phyloP scores from a whole-genome alignment of 1,284 basidiomycete species.

The Apiotrichum sp. region DNA sequence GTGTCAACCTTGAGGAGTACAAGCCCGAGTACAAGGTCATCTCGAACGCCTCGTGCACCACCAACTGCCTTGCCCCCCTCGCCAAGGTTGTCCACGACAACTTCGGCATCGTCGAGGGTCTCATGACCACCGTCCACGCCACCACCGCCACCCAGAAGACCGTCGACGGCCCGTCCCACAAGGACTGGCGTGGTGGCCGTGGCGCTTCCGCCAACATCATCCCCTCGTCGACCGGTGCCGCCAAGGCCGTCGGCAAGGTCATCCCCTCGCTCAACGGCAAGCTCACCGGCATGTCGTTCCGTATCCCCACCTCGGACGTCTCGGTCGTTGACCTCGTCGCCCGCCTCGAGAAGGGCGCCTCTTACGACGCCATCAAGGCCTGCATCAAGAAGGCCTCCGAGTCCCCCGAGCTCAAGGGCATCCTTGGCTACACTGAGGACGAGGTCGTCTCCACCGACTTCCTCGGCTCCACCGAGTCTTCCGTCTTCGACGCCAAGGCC shows the following conservation, averaged over 20 bases:
- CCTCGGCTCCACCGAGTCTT: slow-evolving; percentile 68
- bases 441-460: slow-evolving; percentile 93
- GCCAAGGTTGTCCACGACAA: slow-evolving; percentile 98
- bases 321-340: slow-evolving; percentile 97
- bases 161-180: slow-evolving; percentile 91
- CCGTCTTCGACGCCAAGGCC: slow-evolving; percentile 85
- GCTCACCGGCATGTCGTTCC: slow-evolving; percentile 92
- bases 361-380: slow-evolving; percentile 88
- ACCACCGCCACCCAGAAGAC: slow-evolving; percentile 99
- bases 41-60: slow-evolving; percentile 99
- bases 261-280: slow-evolving; percentile 97
- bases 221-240: slow-evolving; percentile 97
- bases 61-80: slow-evolving; percentile 97
- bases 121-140: slow-evolving; percentile 98
- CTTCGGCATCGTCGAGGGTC: slow-evolving; percentile 86
- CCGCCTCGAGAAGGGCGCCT: slow-evolving; percentile 78
- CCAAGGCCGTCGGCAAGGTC: slow-evolving; percentile 99
- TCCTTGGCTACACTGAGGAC: slow-evolving; percentile 93
- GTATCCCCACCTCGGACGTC: slow-evolving; percentile 93
- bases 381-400: slow-evolving; percentile 77
- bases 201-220: slow-evolving; percentile 98
- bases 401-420: slow-evolving; percentile 62
- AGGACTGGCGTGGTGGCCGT: slow-evolving; percentile 78
- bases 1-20: slow-evolving; percentile 95
- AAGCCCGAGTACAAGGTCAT: slow-evolving; percentile 87